Evolutionary conservation across 768 basidiomycete species (phyloP).

Genomic region (Trametes meyenii): DNA sequence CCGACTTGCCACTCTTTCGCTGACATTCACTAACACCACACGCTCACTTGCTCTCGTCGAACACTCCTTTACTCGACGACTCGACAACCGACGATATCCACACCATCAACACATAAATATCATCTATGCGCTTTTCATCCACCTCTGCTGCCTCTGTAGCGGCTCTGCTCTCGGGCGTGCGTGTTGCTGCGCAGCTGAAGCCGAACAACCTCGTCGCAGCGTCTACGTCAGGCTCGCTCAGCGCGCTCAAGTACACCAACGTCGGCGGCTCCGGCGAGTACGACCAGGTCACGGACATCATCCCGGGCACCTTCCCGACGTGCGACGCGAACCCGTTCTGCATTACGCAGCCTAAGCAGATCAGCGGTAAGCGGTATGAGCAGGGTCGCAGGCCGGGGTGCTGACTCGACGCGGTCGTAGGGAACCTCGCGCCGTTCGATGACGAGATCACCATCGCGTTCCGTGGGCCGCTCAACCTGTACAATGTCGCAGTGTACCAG

Average conservation of each 20-base stretch:
- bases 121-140: conserved; percentile 8
- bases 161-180: conserved; percentile 21
- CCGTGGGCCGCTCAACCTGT: conserved; percentile 31
- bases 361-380: conserved; percentile 18
- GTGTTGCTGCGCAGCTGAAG: conserved; percentile 13
- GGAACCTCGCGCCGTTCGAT: conserved; percentile 35
- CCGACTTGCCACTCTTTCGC: conserved; percentile 12
- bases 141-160: conserved; percentile 14
- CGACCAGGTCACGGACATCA: conserved; percentile 33
- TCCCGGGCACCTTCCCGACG: conserved; percentile 30
- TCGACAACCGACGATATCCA: background rate
- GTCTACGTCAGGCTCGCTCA: conserved; percentile 29
- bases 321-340: conserved; percentile 31
- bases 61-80: background rate
- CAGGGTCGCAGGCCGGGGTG: background rate
- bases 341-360: conserved; percentile 24
- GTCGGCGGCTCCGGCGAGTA: conserved; percentile 33
- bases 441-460: conserved; percentile 34
- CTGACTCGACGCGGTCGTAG: conserved; percentile 8
- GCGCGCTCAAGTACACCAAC: conserved; percentile 31
- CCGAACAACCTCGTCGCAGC: conserved; percentile 27
- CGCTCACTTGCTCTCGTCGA: conserved; percentile 10
- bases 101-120: background rate
- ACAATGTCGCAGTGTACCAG: conserved; percentile 36
- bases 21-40: conserved; percentile 11